Evolutionary conservation across 495 filamentous ascomycete genomes (phyloP), one percentile per base, ranked within the genome.

Genomic region (Delitschia confertaspora): DNA sequence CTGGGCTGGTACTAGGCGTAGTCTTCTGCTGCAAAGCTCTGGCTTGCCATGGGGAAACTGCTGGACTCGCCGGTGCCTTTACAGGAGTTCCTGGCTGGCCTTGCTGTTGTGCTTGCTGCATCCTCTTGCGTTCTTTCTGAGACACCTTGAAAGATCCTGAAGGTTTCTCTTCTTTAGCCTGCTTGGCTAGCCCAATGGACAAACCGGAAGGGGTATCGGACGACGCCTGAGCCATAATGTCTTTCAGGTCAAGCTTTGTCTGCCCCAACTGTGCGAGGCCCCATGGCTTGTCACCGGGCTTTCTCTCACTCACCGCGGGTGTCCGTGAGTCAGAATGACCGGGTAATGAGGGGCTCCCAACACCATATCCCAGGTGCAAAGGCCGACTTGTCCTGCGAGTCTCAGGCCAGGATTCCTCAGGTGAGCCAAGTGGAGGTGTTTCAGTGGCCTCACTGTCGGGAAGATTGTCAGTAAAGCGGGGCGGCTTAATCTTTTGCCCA

Each of bases 111-210:
- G 48, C 37, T 25, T 80, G 68, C 43, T 83, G 79, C 47, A 74
- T 63, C 57, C 75, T 85, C 65, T 94, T 95, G 8, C 86, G 78
- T 57, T 95, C 89, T 57, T 87, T 89, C 51, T 96, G 91, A 1
- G 86, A 91, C 30, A 93, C 50, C 51, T 78, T 93, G 51, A 55
- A 47, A 2, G 54, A 51, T 2, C 41, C 44, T 3, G 30, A 27
- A 2, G 40, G 17, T 36, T 49, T 34, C 9, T 67, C 60, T 42
- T 58, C 58, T 42, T 42, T 26, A 47, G 44, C 25, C 60, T 76
- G 49, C 18, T 45, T 45, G 5, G 75, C 73, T 37, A 95, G 70
- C 0, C 70, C 85, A n/a, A 81, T 65, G 0, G 87, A 82, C 2
- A 95, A 66, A 24, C 76, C 79, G 0, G 87, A 94, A 4, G 76